Evolutionary conservation across 495 filamentous ascomycete species (phyloP), one percentile per base, ranked within the genome.

Genomic region (Penicillium manginii): DNA sequence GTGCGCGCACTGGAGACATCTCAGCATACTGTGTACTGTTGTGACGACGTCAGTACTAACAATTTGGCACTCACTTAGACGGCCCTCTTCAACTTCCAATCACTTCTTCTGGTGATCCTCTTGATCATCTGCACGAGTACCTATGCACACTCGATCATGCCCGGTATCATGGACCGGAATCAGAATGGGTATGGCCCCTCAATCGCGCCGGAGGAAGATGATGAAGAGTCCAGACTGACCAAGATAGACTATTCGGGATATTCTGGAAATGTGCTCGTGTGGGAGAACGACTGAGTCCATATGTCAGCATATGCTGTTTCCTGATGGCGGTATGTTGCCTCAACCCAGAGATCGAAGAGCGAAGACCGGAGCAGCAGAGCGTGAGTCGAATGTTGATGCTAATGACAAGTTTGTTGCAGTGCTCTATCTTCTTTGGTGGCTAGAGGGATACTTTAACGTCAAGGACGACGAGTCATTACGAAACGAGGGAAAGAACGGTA

Each of bases 231-330:
- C 26, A 42, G 37, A 19, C 61, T 65, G 46, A 64, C 18, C 31
- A 35, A n/a, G 43, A 46, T 68, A 94, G 91, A 21, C 73, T 96
- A 14, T 86, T 90, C 62, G 93, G 93, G 42, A 86, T 94, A 48
- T 97, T 98, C 75, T 98, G 94, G 94, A 98, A 98, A 73, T 94
- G 88, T 58, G 94, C 94, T 31, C 82, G 94, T 59, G 86, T 98
- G 67, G 94, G 94, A 26, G 94, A 98, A 81, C 80, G 94, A 55
- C 74, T 98, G 54, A 97, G 92, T 66, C 96, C 94, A 43, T 98
- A 98, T 71, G 91, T 98, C 56, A 96, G 93, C 76, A 76, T 97
- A 66, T 97, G 92, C 72, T 98, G 96, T 72, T 78, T 97, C 10
- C 66, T 91, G 62, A 98, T 98, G 92, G 96, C 96, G 59, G 94